Evolutionary conservation across 139 green algal genomes (phyloP), one percentile per base, ranked within the genome.

Genomic region (Desmodesmus armatus): DNA sequence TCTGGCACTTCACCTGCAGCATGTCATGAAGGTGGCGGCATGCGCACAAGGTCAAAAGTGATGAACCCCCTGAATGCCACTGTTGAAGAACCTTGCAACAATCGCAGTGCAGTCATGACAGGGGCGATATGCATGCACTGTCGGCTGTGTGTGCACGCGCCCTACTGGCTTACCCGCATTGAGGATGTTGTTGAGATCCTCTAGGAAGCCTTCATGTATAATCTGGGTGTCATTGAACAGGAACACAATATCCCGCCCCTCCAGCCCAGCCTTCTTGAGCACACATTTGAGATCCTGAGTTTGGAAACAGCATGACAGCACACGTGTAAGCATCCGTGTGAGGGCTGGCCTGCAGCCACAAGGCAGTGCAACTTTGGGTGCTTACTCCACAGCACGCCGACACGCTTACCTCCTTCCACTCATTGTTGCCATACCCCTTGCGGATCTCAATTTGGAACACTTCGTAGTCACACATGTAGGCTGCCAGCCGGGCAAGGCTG

Each of bases 181-280:
- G 39, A 97, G 90, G 62, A 97, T 93, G 89, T 96, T 96, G 90
- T 96, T 96, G 74, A 97, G 92, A 90, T 97, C 93, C 87, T 97
- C 95, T 60, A 98, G 87, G 86, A 96, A 96, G 37, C 87, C 89
- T 87, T 98, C 95, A 80, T 93, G 53, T 25, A 97, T 85, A 51
- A 97, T 96, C 87, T 97, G 94, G 25, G 91, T 96, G 91, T 98
- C 95, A 19, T 89, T 93, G 80, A 98, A 95, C 31, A 98, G 77
- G 87, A 98, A 97, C 33, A 93, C 86, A 23, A 87, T 92, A 41
- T 95, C 87, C 78, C 95, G 93, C 51, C 90, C 95, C n/a, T 95
- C 91, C 63, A 93, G 21, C 13, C 95, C 95, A 1, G 93, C 89
- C 66, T 91, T 94, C 83, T 95, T 95, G 1, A 97, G 89, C 39